A percentile compares a stretch with the other conserved stretches of the same genome.
phyloP scores from a whole-genome alignment of 2,329 filamentous ascomycete genomes.

The Ophiostoma pallidulum region DNA sequence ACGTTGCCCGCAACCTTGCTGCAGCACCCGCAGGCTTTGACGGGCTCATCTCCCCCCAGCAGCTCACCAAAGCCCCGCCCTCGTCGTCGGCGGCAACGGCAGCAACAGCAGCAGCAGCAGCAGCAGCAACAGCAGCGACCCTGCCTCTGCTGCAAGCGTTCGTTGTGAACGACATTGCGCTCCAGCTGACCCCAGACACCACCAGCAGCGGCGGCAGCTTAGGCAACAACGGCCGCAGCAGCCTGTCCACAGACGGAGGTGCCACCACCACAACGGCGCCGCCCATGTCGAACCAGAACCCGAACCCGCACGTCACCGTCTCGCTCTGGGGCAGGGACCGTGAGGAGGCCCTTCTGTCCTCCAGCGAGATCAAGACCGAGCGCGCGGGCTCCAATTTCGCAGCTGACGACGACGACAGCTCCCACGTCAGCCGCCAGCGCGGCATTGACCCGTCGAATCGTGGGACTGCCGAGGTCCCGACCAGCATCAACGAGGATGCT shows the following conservation, averaged over 20 bases:
- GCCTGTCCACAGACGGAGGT: slow-evolving; percentile 39
- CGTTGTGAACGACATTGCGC: slow-evolving; percentile 17
- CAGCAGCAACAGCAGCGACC: slow-evolving; percentile 18
- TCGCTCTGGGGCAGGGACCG: slow-evolving; percentile 43
- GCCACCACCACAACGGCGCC: slow-evolving; percentile 27
- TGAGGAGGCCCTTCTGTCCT: slow-evolving; percentile 12
- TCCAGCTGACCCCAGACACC: slow-evolving; percentile 40
- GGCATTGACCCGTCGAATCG: slow-evolving; percentile 41
- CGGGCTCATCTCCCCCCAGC: slow-evolving; percentile 32
- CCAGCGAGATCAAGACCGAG: slow-evolving; percentile 18
- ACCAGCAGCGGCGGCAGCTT: slow-evolving; percentile 34
- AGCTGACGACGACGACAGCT: not conserved
- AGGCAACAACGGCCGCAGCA: slow-evolving; percentile 9
- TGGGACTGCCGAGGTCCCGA: slow-evolving; percentile 30
- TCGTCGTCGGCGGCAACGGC: too few species aligned
- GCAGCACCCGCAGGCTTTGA: slow-evolving; percentile 18
- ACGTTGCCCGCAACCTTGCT: slow-evolving; percentile 6
- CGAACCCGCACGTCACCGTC: slow-evolving; percentile 48
- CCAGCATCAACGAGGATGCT: slow-evolving; percentile 41
- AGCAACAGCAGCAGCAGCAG: too few species aligned
- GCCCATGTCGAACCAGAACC: slow-evolving; percentile 39
- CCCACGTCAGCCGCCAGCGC: not conserved
- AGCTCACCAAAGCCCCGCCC: slow-evolving; percentile 32
- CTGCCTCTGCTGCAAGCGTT: slow-evolving; percentile 19
- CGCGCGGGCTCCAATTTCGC: not conserved